Conservation (phyloP, 2,329 filamentous ascomycete genomes). For the Achaetomium macrosporum region DNA sequence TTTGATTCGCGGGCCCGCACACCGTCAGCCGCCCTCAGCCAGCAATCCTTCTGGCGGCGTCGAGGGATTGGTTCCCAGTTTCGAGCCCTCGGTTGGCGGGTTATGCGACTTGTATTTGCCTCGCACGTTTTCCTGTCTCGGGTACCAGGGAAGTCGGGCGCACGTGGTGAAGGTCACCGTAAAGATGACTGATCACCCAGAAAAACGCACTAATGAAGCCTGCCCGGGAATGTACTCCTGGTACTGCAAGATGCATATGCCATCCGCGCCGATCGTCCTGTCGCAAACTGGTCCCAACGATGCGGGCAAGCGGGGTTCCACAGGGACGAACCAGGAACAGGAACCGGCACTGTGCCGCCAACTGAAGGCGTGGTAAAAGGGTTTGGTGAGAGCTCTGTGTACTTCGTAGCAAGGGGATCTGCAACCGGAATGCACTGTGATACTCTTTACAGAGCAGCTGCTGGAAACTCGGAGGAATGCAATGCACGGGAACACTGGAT, state of each 20-base stretch:
- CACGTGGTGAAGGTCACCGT: background rate
- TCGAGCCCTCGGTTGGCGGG: background rate
- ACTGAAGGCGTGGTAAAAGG: background rate
- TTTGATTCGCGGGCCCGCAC: background rate
- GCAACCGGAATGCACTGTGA: background rate
- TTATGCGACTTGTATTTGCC: too few species aligned
- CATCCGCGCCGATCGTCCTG: background rate
- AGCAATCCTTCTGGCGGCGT: background rate
- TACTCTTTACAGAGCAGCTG: background rate
- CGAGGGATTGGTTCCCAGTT: background rate
- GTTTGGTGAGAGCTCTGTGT: background rate
- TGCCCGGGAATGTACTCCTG: too few species aligned
- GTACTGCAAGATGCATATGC: too few species aligned
- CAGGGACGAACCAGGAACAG: background rate
- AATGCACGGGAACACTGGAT: background rate
- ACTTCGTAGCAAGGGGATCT: background rate
- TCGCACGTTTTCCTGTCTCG: too few species aligned
- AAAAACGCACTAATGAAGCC: too few species aligned
- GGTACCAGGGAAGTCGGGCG: too few species aligned
- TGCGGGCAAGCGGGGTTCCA: constrained; percentile 2
- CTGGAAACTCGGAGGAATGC: background rate
- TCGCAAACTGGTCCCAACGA: background rate
- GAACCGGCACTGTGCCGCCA: constrained; percentile 2
- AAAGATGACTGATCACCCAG: too few species aligned
- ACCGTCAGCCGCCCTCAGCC: background rate